Evolutionary conservation across 2,329 filamentous ascomycete genomes (phyloP), one percentile per base, ranked within the genome.

Genomic region (Lachnellula willkommii): DNA sequence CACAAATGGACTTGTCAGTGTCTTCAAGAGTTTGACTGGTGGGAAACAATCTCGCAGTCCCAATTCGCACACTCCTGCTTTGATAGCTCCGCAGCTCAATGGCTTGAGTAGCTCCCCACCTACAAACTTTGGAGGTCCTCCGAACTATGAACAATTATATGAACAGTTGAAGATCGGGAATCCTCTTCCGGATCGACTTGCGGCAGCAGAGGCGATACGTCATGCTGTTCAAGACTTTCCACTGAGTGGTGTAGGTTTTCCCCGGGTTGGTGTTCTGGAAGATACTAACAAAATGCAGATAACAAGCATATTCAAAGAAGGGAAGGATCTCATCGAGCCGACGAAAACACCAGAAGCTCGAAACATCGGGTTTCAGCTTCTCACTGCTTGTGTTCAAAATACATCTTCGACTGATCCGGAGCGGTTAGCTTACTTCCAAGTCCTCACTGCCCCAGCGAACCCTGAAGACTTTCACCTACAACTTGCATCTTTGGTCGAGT

Each of bases 401-500:
- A 71, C 76, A 5, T 77, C 79, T 5, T 81, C 83, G 5, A 85
- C 83, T n/a, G 82, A 85, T 61, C 76, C 87, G 32, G 85, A 88
- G 69, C 79, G 85, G 48, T 78, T 79, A 60, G 82, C 84, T 60
- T 87, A 83, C 64, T 89, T 87, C 63, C 76, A 80, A 60, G 82
- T 83, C 0, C 73, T 89, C 36, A 79, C 82, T 12, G 76, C 76
- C 6, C 72, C 77, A 9, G 78, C 78, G 28, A 76, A 79, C 58
- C 74, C 79, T 1, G 81, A 86, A 39, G 85, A 88, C 66, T 87
- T 87, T 60, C 78, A 84, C 65, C 71, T 86, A 5, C 85, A 87
- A 68, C 78, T 88, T n/a, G 77, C 77, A 32, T 80, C 84, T 15
- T 74, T 88, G 20, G 75, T 81, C 32, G 80, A 85, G 53, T 72